Evolutionary conservation across 2,329 filamentous ascomycete genomes (phyloP).

Genomic region (Cytospora schulzeri): DNA sequence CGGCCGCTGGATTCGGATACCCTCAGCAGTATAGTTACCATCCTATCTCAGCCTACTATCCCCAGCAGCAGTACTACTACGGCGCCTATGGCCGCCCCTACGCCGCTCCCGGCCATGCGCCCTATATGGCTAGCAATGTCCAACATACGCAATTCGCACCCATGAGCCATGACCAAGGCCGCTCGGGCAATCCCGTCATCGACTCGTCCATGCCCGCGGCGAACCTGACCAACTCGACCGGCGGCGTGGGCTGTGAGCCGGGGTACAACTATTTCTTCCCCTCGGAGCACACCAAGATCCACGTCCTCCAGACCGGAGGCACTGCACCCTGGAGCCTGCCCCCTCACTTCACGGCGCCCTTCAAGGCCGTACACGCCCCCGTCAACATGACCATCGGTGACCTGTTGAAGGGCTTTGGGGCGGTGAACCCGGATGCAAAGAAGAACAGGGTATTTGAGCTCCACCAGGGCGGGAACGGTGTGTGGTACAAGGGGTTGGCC

Average conservation of each 20-base stretch:
- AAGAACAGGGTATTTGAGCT: constrained; percentile 63
- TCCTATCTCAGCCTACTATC: neutral
- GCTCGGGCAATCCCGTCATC: constrained; percentile 46
- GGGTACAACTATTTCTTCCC: constrained; percentile 68
- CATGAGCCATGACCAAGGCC: constrained; percentile 43
- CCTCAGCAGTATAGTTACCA: neutral
- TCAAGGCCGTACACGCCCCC: constrained; percentile 56
- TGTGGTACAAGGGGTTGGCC: constrained; percentile 60
- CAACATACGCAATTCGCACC: constrained; percentile 31
- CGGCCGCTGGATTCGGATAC: neutral
- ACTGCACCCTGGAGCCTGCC: constrained; percentile 57
- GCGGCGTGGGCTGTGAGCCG: constrained; percentile 60
- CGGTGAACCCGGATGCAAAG: constrained; percentile 49
- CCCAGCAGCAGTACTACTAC: neutral
- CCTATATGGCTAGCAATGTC: neutral
- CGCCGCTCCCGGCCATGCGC: constrained; percentile 17
- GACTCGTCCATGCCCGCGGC: constrained; percentile 52
- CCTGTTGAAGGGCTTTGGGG: constrained; percentile 61
- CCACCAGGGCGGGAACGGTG: constrained; percentile 55
- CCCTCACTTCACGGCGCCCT: constrained; percentile 45
- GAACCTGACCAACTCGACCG: constrained; percentile 59
- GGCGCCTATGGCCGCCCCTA: neutral
- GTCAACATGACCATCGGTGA: constrained; percentile 55
- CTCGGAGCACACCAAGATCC: constrained; percentile 58
- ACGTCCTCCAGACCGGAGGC: constrained; percentile 53